Evolutionary conservation across 306 rosid species (phyloP).

Genomic region (Quercus rubra): DNA sequence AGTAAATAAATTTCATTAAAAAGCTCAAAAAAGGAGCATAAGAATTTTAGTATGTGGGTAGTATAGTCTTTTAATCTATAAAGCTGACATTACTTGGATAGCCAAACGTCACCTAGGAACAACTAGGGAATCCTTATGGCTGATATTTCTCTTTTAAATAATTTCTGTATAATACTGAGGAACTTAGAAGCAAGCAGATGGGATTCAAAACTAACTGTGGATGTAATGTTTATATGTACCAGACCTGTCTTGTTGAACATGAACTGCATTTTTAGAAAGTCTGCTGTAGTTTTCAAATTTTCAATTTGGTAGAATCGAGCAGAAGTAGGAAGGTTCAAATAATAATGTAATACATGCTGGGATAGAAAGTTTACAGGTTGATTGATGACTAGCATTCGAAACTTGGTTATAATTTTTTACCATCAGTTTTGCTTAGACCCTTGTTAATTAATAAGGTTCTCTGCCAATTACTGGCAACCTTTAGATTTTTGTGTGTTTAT

Average conservation of each 20-base stretch:
- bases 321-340: neutral
- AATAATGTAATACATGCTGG: no score
- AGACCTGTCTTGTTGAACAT: neutral
- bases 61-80: neutral
- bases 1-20: no score
- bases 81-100: neutral
- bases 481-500: neutral
- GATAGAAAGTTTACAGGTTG: no score
- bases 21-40: no score
- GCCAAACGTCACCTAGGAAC: neutral
- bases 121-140: neutral
- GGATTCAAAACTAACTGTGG: neutral
- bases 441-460: neutral
- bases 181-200: neutral
- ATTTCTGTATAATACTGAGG: neutral
- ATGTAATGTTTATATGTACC: neutral
- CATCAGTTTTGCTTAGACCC: neutral
- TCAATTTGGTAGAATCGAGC: neutral
- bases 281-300: neutral
- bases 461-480: neutral
- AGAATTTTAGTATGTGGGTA: no score
- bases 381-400: neutral
- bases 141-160: neutral
- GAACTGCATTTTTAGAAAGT: neutral
- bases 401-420: neutral